Evolutionary conservation across 257 asterid species (phyloP).

Genomic region (Plantago elongata): DNA sequence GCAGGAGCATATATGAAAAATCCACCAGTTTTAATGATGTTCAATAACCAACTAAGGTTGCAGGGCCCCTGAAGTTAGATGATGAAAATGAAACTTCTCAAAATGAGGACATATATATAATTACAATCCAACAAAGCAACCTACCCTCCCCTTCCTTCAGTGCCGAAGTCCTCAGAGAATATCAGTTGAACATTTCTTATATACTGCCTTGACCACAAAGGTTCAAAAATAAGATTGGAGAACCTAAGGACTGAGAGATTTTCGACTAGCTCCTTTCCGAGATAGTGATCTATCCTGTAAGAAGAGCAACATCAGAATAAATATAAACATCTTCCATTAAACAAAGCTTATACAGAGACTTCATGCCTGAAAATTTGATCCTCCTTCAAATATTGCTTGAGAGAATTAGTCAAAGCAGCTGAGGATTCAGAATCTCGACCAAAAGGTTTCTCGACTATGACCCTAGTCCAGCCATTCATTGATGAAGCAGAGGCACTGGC

Average conservation of each 20-base stretch:
- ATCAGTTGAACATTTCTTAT: constrained; percentile 90
- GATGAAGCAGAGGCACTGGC: constrained; percentile 89
- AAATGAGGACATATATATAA: constrained; percentile 10
- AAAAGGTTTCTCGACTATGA: constrained; percentile 97
- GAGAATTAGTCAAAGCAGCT: constrained; percentile 79
- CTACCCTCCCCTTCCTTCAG: constrained; percentile 99
- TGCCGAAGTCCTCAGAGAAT: constrained; percentile 97
- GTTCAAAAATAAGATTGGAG: constrained; percentile 89
- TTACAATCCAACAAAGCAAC: constrained; percentile 19
- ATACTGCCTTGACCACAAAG: constrained; percentile 95
- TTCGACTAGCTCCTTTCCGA: constrained; percentile 97
- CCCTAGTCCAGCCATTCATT: constrained; percentile 86
- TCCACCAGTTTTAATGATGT: background rate
- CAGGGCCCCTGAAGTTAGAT: background rate
- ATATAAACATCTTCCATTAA: background rate
- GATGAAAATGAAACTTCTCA: background rate
- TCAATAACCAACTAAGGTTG: background rate
- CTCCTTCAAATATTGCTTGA: constrained; percentile 79
- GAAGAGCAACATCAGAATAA: constrained; percentile 4
- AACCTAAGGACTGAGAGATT: constrained; percentile 94
- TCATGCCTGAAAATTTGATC: constrained; percentile 86
- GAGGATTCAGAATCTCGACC: constrained; percentile 95
- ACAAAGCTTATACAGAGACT: background rate
- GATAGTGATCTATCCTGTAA: constrained; percentile 95
- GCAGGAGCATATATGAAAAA: constrained; percentile 2